Conservation (phyloP, 352 stramenopile species). For the Pythium sukuiense region DNA sequence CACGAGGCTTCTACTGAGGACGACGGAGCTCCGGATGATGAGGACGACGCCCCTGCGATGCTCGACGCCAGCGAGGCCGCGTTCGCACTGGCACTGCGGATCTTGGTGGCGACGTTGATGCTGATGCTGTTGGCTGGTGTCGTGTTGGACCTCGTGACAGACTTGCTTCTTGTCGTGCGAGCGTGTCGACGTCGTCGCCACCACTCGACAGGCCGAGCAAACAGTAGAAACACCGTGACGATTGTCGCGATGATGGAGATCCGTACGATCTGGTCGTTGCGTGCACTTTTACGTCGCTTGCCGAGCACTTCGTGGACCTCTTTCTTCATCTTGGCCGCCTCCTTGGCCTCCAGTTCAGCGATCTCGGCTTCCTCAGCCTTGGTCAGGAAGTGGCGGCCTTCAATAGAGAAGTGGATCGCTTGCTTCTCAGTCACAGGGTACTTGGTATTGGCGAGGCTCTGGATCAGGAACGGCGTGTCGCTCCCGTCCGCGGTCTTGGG, state of each 20-base stretch:
- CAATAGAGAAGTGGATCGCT: conserved; percentile 80
- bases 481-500: conserved; percentile 39
- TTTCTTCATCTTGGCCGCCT: conserved; percentile 28
- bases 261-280: conserved; percentile 18
- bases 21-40: not conserved
- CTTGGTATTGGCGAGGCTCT: conserved; percentile 60
- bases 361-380: conserved; percentile 60
- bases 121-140: not conserved
- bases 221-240: conserved; percentile 15
- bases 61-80: not conserved
- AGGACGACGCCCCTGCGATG: not conserved
- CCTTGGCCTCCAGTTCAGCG: conserved; percentile 46
- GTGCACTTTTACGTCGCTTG: conserved; percentile 10
- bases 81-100: not conserved
- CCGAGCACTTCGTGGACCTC: conserved; percentile 17
- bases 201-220: conserved; percentile 9
- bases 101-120: conserved; percentile 6
- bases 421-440: conserved; percentile 61
- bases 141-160: not conserved
- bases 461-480: conserved; percentile 47
- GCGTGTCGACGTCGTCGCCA: conserved; percentile 7
- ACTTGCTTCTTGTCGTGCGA: not conserved
- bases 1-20: conserved; percentile 19
- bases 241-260: conserved; percentile 15
- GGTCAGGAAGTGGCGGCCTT: conserved; percentile 59